phyloP scores from a whole-genome alignment of 768 basidiomycete genomes.

The Gymnopilus junonius region DNA sequence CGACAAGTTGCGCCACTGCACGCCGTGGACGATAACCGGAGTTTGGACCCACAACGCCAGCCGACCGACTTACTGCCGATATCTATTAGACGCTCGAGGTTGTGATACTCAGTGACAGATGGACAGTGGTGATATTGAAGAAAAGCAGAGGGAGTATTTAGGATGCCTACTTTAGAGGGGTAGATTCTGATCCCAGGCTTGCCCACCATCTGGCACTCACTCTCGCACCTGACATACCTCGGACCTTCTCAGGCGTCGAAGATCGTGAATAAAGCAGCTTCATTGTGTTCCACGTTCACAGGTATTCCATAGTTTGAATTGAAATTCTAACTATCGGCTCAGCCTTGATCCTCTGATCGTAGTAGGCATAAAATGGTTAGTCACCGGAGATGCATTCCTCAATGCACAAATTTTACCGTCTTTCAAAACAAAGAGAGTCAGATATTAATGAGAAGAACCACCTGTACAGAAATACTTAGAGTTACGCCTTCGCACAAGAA shows the following conservation, averaged over 20 bases:
- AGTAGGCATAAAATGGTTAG: neutral
- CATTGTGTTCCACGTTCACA: neutral
- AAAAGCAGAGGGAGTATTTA: neutral
- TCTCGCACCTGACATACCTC: constrained; percentile 3
- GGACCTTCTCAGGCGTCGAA: constrained; percentile 1
- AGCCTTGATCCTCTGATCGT: neutral
- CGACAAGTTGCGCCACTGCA: constrained; percentile 2
- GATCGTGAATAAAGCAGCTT: neutral
- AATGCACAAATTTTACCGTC: neutral
- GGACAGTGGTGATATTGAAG: neutral
- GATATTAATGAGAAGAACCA: neutral
- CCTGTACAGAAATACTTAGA: neutral
- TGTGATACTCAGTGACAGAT: neutral
- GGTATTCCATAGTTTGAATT: neutral
- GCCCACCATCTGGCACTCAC: neutral
- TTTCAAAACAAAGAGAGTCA: neutral
- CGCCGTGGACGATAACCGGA: neutral
- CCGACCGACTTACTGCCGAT: neutral
- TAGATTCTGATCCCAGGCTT: constrained; percentile 1
- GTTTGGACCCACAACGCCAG: constrained; percentile 3
- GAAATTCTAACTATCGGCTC: neutral
- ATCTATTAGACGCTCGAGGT: neutral
- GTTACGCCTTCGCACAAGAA: neutral
- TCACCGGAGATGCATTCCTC: neutral
- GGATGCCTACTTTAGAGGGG: neutral